These are phyloP conservation scores for Colletotrichum cordylinicola DNA, from an alignment of 2,329 filamentous ascomycete genomes.

Conservation along the genomic window DNA sequence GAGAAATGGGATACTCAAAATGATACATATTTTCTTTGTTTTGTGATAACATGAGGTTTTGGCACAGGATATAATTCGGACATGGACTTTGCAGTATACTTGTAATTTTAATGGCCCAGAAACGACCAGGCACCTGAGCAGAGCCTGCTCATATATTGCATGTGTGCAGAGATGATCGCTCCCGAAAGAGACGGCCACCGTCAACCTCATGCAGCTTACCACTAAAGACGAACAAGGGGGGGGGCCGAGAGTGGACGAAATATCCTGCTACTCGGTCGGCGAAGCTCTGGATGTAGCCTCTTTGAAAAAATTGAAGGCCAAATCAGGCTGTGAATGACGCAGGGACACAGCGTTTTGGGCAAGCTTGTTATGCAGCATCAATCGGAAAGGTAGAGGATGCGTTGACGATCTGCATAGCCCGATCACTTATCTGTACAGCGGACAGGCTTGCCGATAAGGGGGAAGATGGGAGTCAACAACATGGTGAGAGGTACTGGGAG, in stretches of 20 bases:
- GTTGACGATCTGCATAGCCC: not conserved
- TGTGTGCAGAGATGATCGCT: not conserved
- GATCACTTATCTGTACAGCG: not conserved
- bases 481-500: not conserved
- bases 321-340: not conserved
- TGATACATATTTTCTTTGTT: not conserved
- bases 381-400: not conserved
- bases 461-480: not conserved
- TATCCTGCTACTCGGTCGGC: not conserved
- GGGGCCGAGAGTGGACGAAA: no score
- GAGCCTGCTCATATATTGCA: not conserved
- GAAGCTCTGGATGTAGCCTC: not conserved
- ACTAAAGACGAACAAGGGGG: not conserved
- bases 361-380: not conserved
- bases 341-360: not conserved
- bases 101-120: not conserved
- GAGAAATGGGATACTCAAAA: not conserved
- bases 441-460: not conserved
- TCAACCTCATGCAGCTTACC: not conserved
- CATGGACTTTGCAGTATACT: not conserved
- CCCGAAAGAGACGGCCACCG: not conserved
- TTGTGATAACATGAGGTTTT: not conserved
- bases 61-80: fast-evolving
- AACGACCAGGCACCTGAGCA: fast-evolving
- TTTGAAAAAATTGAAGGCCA: not conserved